Percentiles rank a stretch among this genome's conserved stretches.
phyloP scores from a whole-genome alignment of 1,284 basidiomycete species.

The Rhizoctonia solani region DNA sequence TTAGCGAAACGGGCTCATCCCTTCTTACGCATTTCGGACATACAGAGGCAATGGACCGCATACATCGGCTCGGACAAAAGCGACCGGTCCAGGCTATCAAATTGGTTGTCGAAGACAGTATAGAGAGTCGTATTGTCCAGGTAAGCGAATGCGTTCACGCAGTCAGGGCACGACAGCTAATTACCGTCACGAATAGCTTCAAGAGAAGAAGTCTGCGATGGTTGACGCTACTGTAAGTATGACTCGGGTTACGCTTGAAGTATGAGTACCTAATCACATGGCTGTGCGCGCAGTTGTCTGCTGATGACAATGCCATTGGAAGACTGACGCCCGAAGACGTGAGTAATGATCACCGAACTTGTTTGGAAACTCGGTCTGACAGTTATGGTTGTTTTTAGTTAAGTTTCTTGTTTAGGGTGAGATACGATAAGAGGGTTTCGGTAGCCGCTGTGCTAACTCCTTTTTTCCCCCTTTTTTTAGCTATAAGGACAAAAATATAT shows the following conservation, averaged over 20 bases:
- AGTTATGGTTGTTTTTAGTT: slow-evolving; percentile 51
- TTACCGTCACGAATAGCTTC: slow-evolving; percentile 59
- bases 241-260: slow-evolving; percentile 36
- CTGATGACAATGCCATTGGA: slow-evolving; percentile 86
- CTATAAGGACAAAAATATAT: background rate
- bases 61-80: slow-evolving; percentile 88
- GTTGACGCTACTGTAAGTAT: slow-evolving; percentile 63
- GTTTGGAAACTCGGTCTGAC: background rate
- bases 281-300: slow-evolving; percentile 52
- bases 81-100: slow-evolving; percentile 93
- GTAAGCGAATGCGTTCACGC: slow-evolving; percentile 44
- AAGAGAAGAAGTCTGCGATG: slow-evolving; percentile 92
- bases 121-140: slow-evolving; percentile 91
- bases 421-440: background rate
- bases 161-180: background rate
- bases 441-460: background rate
- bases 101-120: slow-evolving; percentile 93
- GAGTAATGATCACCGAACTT: slow-evolving; percentile 46
- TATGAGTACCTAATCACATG: background rate
- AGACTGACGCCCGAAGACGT: slow-evolving; percentile 87
- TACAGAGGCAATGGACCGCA: slow-evolving; percentile 95
- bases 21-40: slow-evolving; percentile 36
- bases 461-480: background rate
- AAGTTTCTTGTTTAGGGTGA: slow-evolving; percentile 74
- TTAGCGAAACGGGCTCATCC: slow-evolving; percentile 1